These are phyloP conservation scores for Chrysosporium queenslandicum DNA, from an alignment of 2,329 filamentous ascomycete genomes.

Conservation along the genomic window DNA sequence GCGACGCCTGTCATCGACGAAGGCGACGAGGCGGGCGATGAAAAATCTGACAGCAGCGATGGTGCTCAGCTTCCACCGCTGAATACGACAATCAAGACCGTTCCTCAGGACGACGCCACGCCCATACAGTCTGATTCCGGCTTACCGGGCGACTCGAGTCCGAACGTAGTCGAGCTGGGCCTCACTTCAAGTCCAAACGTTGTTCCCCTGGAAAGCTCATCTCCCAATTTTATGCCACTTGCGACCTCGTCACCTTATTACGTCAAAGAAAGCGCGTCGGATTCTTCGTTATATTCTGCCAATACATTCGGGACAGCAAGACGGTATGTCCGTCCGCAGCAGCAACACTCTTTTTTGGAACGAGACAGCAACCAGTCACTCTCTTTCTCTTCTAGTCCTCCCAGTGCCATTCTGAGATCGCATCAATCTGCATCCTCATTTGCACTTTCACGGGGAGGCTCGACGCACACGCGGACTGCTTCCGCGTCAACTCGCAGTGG, in stretches of 20 bases:
- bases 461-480: conserved; percentile 21
- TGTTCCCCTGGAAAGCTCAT: conserved; percentile 31
- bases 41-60: conserved; percentile 16
- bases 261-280: conserved; percentile 27
- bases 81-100: conserved; percentile 29
- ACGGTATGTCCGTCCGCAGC: conserved; percentile 28
- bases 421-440: conserved; percentile 29
- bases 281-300: conserved; percentile 32
- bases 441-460: conserved; percentile 17
- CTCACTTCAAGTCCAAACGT: conserved; percentile 35
- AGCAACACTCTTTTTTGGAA: conserved; percentile 27
- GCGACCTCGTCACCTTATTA: conserved; percentile 24
- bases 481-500: conserved; percentile 28
- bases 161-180: conserved; percentile 32
- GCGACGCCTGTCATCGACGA: conserved; percentile 17
- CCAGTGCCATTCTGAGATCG: conserved; percentile 26
- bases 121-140: conserved; percentile 18
- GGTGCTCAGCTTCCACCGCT: conserved; percentile 23
- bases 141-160: conserved; percentile 29
- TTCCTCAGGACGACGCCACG: conserved; percentile 26
- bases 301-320: conserved; percentile 36
- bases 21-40: conserved; percentile 21
- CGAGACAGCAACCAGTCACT: conserved; percentile 27
- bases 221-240: conserved; percentile 30
- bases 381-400: conserved; percentile 35